These are phyloP conservation scores for Pulveroboletus ravenelii DNA, from an alignment of 768 basidiomycete genomes.

Conservation along the genomic window DNA sequence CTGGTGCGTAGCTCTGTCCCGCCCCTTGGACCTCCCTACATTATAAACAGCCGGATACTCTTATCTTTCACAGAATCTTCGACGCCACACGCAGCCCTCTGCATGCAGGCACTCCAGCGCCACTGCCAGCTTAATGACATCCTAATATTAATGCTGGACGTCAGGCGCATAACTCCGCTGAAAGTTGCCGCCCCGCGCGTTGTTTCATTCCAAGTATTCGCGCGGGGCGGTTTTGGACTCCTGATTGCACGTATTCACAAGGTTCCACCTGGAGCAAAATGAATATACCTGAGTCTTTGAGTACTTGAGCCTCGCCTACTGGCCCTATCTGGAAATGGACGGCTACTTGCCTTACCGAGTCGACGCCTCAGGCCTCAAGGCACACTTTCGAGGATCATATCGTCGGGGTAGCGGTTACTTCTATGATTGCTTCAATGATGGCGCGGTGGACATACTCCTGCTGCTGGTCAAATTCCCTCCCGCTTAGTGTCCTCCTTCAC, in stretches of 20 bases:
- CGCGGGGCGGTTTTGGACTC: neutral
- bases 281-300: too few species aligned
- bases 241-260: neutral
- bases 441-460: neutral
- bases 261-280: neutral
- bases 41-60: constrained; percentile 12
- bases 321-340: neutral
- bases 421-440: too few species aligned
- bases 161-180: too few species aligned
- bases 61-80: neutral
- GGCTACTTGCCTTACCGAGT: neutral
- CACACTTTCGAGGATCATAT: too few species aligned
- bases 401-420: too few species aligned
- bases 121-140: neutral
- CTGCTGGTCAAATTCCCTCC: too few species aligned
- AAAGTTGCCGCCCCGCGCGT: neutral
- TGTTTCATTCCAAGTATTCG: neutral
- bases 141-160: neutral
- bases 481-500: too few species aligned
- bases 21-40: neutral
- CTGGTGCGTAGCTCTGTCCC: neutral
- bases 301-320: neutral
- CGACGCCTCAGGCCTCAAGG: neutral
- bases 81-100: neutral
- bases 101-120: neutral